Evolutionary conservation across 2,329 filamentous ascomycete genomes (phyloP).

Genomic region (Cladosporium oxysporum): DNA sequence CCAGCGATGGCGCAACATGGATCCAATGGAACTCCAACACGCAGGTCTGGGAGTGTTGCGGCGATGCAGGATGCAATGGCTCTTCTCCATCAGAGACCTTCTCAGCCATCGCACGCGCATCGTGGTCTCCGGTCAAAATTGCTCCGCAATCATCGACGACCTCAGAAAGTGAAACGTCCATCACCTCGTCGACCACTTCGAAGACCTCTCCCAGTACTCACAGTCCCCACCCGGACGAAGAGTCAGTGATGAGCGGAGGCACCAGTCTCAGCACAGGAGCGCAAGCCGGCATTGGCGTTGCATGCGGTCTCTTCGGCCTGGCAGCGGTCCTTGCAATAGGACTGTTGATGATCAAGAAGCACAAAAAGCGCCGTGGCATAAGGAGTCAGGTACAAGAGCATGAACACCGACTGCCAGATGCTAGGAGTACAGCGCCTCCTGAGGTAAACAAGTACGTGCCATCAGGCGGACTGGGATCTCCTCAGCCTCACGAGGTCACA

Average conservation of each 20-base stretch:
- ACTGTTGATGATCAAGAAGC: not conserved
- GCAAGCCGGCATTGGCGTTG: slow-evolving; percentile 20
- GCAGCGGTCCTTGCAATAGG: slow-evolving; percentile 5
- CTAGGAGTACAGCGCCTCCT: not conserved
- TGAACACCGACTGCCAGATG: not conserved
- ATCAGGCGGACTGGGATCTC: not conserved
- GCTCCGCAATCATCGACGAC: not conserved
- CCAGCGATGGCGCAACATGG: slow-evolving; percentile 15
- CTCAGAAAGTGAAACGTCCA: not conserved
- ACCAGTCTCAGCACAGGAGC: slow-evolving; percentile 17
- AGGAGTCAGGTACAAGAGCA: not conserved
- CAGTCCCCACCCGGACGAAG: not conserved
- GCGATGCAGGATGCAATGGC: slow-evolving; percentile 16
- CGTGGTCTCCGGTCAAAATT: not conserved
- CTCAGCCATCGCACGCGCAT: slow-evolving; percentile 5
- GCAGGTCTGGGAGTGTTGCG: slow-evolving; percentile 18
- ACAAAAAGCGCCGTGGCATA: not conserved
- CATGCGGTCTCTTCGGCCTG: slow-evolving; percentile 15
- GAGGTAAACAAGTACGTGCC: not conserved
- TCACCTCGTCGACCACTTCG: not conserved
- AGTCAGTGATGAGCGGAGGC: not conserved
- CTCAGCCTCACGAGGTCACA: not conserved
- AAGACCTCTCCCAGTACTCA: not conserved
- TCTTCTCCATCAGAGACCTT: slow-evolving; percentile 11
- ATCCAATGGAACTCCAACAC: slow-evolving; percentile 17